Evolutionary conservation across 495 filamentous ascomycete species (phyloP).

Genomic region (Parachaetomium inaequale): DNA sequence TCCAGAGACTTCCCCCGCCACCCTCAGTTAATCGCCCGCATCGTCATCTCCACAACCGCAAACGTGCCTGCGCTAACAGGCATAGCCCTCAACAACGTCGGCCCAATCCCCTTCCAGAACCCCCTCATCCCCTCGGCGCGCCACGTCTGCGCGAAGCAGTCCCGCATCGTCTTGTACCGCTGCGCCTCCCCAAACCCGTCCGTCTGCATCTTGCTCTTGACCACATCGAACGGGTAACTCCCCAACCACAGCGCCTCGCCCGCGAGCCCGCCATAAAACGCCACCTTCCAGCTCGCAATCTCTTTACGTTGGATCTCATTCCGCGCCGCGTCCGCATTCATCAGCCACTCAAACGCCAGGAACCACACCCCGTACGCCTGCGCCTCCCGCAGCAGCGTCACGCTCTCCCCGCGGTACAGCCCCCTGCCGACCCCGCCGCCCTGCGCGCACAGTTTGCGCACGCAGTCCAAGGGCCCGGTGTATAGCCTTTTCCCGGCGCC

Average conservation of each 20-base stretch:
- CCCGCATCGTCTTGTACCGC: slow-evolving; percentile 76
- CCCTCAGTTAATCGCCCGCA: slow-evolving; percentile 52
- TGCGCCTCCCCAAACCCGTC: slow-evolving; percentile 70
- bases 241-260: slow-evolving; percentile 90
- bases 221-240: slow-evolving; percentile 92
- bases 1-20: background rate
- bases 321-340: slow-evolving; percentile 79
- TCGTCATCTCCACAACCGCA: slow-evolving; percentile 70
- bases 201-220: slow-evolving; percentile 99
- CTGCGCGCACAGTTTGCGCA: slow-evolving; percentile 71
- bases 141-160: slow-evolving; percentile 85
- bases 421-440: slow-evolving; percentile 58
- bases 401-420: slow-evolving; percentile 79
- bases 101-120: slow-evolving; percentile 94
- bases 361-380: slow-evolving; percentile 97
- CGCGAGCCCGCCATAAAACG: slow-evolving; percentile 86
- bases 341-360: slow-evolving; percentile 88
- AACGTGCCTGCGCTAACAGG: slow-evolving; percentile 96
- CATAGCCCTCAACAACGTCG: slow-evolving; percentile 95
- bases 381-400: slow-evolving; percentile 84
- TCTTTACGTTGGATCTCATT: slow-evolving; percentile 71
- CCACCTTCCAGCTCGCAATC: slow-evolving; percentile 78
- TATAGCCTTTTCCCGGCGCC: slow-evolving; percentile 73
- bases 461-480: slow-evolving; percentile 81
- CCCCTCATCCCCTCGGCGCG: slow-evolving; percentile 70